These are phyloP conservation scores for Colletotrichum salicis DNA, from an alignment of 2,329 filamentous ascomycete species.

Conservation along the genomic window DNA sequence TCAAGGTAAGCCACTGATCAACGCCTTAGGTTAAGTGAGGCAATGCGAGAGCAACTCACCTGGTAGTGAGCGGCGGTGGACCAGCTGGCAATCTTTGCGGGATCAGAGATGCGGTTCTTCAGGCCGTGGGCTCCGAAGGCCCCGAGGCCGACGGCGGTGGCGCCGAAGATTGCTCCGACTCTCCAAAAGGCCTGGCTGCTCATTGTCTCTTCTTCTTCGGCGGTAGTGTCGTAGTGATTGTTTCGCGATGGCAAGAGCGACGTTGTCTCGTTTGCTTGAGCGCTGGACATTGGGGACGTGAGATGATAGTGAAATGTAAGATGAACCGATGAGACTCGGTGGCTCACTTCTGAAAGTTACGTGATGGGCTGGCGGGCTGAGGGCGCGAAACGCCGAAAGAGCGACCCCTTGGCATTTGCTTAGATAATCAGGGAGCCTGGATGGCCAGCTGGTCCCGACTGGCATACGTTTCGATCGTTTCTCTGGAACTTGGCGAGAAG, in stretches of 20 bases:
- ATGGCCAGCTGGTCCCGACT: background rate
- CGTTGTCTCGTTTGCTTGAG: constrained; percentile 1
- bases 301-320: background rate
- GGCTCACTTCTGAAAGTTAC: background rate
- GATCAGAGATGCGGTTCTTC: constrained; percentile 69
- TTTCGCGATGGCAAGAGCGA: constrained; percentile 2
- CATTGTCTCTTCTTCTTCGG: constrained; percentile 24
- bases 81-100: constrained; percentile 68
- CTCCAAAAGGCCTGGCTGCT: constrained; percentile 63
- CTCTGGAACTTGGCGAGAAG: background rate
- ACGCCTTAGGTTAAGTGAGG: background rate
- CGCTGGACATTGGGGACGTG: constrained; percentile 16
- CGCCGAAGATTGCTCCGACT: constrained; percentile 71
- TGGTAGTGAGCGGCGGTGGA: constrained; percentile 75
- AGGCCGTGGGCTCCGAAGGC: constrained; percentile 77
- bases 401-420: background rate
- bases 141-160: constrained; percentile 68
- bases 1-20: background rate
- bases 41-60: constrained; percentile 48
- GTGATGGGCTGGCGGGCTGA: background rate
- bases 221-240: background rate
- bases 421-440: background rate
- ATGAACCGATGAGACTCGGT: background rate
- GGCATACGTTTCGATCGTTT: background rate
- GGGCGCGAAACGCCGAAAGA: background rate